Evolutionary conservation across 2,329 filamentous ascomycete genomes (phyloP), one percentile per base, ranked within the genome.

Genomic region (Aspergillus pseudoviridinutans): DNA sequence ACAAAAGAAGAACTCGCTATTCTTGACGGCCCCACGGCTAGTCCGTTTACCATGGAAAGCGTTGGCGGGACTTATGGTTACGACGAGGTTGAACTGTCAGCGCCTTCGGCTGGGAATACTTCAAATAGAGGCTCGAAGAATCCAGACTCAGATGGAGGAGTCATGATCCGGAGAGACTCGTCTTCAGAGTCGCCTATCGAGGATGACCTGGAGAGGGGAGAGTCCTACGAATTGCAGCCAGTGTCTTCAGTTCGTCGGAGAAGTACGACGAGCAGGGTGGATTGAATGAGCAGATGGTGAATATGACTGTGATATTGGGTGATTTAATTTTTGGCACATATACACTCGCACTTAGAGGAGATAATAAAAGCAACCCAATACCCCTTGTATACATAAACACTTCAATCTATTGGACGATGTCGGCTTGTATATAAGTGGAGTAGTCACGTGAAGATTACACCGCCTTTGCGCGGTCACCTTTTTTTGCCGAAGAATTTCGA

Each of bases 1-100:
- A 79, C 77, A 0, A 67, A 74, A 0, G 80, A 84, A 49, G 89
- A 91, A 71, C 76, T 92, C 25, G 75, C 74, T 0, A 70, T 81
- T 7, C 75, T 92, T 24, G 90, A 93, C 68, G 87, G 78, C n/a
- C 87, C 89, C 0, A 91, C 90, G 0, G 89, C 90, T 0, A 89
- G 86, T 56, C 80, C 84, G 8, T 90, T 90, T 58, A 90, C 85
- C 0, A 90, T 91, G 87, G 87, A 91, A 72, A 87, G 86, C 58
- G 87, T 88, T 5, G 87, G 88, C 12, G 88, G 87, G 0, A 76
- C 79, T 17, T 85, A 85, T 69, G 84, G 82, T 22, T 44, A 58
- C 14, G 41, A 57, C 41, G 59, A 60, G 49, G 56, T 56, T 42
- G 51, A 56, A 47, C 12, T 25, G 10, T 47, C 44, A 7, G 44